Evolutionary conservation across 2,329 filamentous ascomycete genomes (phyloP).

Genomic region (Pseudocercospora eumusae): DNA sequence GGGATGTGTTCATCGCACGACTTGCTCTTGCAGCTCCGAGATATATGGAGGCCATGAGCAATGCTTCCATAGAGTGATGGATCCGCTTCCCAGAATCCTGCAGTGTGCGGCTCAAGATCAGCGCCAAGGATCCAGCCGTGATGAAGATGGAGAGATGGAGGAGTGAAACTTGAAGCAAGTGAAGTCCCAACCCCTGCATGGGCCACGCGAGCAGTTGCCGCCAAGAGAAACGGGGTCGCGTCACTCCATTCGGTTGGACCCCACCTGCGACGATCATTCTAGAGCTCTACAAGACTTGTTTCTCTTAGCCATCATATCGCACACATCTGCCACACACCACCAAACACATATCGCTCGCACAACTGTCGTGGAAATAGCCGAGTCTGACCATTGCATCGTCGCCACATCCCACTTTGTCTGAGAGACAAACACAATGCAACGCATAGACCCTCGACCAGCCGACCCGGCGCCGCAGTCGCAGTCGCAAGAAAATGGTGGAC

Average conservation of each 20-base stretch:
- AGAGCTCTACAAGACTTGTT: not conserved
- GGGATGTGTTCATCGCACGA: no score
- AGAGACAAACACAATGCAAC: conserved; percentile 32
- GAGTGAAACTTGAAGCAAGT: not conserved
- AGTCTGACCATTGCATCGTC: not conserved
- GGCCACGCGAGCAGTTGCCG: conserved; percentile 1
- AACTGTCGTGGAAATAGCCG: no score
- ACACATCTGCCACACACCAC: not conserved
- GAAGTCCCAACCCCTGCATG: not conserved
- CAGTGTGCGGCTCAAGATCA: no score
- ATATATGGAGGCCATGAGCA: no score
- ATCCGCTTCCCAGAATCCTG: no score
- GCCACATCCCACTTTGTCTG: not conserved
- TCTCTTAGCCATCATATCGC: not conserved
- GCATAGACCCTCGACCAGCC: conserved; percentile 35
- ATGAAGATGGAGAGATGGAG: no score
- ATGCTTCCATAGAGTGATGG: no score
- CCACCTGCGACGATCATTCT: conserved; percentile 1
- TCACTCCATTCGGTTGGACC: not conserved
- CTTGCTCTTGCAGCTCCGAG: no score
- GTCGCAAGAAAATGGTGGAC: conserved; percentile 5
- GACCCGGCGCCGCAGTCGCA: conserved; percentile 9
- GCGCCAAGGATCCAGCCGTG: no score
- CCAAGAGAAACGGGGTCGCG: conserved; percentile 6
- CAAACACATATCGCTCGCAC: not conserved